Conservation (phyloP, 441 rosid genomes). For the Manihot esculenta region DNA sequence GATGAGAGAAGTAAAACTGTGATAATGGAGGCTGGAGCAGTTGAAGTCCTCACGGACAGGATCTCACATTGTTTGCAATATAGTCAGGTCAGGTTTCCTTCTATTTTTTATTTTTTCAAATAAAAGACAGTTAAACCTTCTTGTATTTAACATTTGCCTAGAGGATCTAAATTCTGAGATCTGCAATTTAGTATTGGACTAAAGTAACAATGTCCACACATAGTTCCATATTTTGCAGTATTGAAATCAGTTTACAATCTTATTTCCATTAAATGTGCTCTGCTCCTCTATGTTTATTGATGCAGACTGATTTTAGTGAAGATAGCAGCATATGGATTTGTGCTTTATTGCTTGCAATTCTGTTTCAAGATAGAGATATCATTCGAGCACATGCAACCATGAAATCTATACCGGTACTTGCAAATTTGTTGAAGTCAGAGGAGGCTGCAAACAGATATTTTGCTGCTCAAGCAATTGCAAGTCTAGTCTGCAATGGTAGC, state of each 20-base stretch:
- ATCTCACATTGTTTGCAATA: slow-evolving; percentile 61
- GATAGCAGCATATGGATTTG: slow-evolving; percentile 96
- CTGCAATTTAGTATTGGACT: background rate
- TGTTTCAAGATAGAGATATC: slow-evolving; percentile 98
- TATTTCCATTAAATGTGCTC: slow-evolving; percentile 23
- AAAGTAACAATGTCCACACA: background rate
- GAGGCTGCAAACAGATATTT: slow-evolving; percentile 87
- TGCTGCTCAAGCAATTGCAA: slow-evolving; percentile 95
- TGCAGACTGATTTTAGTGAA: slow-evolving; percentile 87
- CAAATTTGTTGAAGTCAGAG: slow-evolving; percentile 93
- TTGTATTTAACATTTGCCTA: slow-evolving; percentile 9
- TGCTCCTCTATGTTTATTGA: slow-evolving; percentile 24
- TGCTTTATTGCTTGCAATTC: slow-evolving; percentile 89
- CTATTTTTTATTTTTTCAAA: background rate
- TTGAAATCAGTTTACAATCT: background rate
- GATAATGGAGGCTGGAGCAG: slow-evolving; percentile 94
- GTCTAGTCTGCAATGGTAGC: slow-evolving; percentile 98
- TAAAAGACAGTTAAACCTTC: slow-evolving; percentile 7
- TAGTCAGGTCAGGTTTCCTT: slow-evolving; percentile 52
- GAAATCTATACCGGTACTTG: slow-evolving; percentile 88
- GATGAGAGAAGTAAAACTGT: slow-evolving; percentile 76
- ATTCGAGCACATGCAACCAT: slow-evolving; percentile 85
- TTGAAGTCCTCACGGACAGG: slow-evolving; percentile 85
- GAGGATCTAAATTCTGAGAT: slow-evolving; percentile 3
- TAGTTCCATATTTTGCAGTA: slow-evolving; percentile 5